Conservation (phyloP, 2,329 filamentous ascomycete genomes). For the Geosmithia morbida region DNA sequence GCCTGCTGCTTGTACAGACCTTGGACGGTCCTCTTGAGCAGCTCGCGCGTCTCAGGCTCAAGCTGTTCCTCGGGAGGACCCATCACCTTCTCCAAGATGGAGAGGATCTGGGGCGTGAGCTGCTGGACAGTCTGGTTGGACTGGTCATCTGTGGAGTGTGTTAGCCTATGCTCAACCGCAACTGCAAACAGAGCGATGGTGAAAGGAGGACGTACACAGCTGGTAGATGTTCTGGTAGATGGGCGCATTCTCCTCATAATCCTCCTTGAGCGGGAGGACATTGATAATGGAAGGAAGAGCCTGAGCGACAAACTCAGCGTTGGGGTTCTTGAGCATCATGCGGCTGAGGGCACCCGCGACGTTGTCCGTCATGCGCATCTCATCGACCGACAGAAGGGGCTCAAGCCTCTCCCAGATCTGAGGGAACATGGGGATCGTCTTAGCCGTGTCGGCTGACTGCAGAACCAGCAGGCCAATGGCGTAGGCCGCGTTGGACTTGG, state of each 20-base stretch:
- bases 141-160: conserved; percentile 36
- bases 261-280: conserved; percentile 76
- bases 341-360: conserved; percentile 81
- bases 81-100: conserved; percentile 60
- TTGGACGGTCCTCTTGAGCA: conserved; percentile 50
- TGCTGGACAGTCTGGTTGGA: conserved; percentile 36
- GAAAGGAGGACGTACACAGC: conserved; percentile 49
- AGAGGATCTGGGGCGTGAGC: conserved; percentile 54
- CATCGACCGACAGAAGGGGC: conserved; percentile 61
- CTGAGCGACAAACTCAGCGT: conserved; percentile 64
- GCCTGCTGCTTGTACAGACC: conserved; percentile 23
- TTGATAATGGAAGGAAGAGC: conserved; percentile 69
- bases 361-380: conserved; percentile 80
- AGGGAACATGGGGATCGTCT: conserved; percentile 62
- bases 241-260: conserved; percentile 92
- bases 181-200: conserved; percentile 6
- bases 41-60: conserved; percentile 52
- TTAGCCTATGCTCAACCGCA: background rate
- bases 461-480: conserved; percentile 74
- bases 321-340: conserved; percentile 83
- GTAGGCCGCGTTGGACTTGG: conserved; percentile 91
- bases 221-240: conserved; percentile 83
- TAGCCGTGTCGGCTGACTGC: conserved; percentile 56
- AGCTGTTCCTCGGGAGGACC: conserved; percentile 61
- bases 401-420: conserved; percentile 77